These are phyloP conservation scores for Zygotorulaspora mrakii DNA, from an alignment of 1,139 yeast genomes.

Conservation along the genomic window DNA sequence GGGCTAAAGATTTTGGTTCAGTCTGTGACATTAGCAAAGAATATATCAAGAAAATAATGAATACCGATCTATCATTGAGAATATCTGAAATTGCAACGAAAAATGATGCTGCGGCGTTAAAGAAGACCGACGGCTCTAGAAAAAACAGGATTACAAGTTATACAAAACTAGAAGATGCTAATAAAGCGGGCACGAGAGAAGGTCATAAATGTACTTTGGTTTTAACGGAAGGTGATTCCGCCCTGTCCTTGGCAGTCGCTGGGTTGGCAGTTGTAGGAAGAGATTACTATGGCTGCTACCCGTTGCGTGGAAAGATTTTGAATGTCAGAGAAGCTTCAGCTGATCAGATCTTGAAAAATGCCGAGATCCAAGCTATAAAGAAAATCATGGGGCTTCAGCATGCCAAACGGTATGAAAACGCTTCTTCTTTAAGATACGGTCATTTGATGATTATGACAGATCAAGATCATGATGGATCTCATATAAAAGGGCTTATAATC, in stretches of 20 bases:
- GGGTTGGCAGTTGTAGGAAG: slow-evolving; percentile 96
- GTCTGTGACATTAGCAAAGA: slow-evolving; percentile 66
- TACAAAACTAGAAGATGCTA: slow-evolving; percentile 92
- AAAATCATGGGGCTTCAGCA: slow-evolving; percentile 96
- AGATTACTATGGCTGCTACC: slow-evolving; percentile 93
- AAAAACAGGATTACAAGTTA: slow-evolving; percentile 84
- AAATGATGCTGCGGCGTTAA: slow-evolving; percentile 83
- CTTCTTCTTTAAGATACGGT: slow-evolving; percentile 82
- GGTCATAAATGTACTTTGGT: slow-evolving; percentile 90
- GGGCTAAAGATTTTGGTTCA: slow-evolving; percentile 85
- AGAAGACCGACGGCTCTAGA: slow-evolving; percentile 85
- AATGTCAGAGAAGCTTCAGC: slow-evolving; percentile 96
- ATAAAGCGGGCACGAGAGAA: slow-evolving; percentile 91
- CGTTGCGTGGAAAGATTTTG: slow-evolving; percentile 88
- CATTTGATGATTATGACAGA: slow-evolving; percentile 99
- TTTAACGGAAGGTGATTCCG: slow-evolving; percentile 97
- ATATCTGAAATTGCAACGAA: slow-evolving; percentile 79
- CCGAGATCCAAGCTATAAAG: slow-evolving; percentile 91
- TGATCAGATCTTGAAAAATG: slow-evolving; percentile 88
- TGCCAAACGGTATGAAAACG: slow-evolving; percentile 73
- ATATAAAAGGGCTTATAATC: slow-evolving; percentile 92
- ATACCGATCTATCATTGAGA: slow-evolving; percentile 79
- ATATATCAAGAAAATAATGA: slow-evolving; percentile 66
- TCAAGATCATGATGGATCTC: slow-evolving; percentile 99
- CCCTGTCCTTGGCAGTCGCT: slow-evolving; percentile 85